phyloP scores from a whole-genome alignment of 1,139 yeast species.

The Yamadazyma atmosphaerica region DNA sequence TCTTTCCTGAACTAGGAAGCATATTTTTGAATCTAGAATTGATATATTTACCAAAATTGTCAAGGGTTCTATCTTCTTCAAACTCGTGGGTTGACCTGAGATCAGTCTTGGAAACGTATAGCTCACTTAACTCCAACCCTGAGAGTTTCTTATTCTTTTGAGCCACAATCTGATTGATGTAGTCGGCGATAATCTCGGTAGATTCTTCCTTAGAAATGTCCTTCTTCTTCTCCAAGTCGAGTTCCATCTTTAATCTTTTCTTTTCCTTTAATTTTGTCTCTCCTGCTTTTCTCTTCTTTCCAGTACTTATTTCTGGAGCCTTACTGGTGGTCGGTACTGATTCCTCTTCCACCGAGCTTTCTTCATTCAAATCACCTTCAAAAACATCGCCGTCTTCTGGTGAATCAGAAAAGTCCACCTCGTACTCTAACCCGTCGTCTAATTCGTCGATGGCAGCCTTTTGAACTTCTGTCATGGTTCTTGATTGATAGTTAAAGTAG shows the following conservation, averaged over 20 bases:
- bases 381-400: constrained; percentile 9
- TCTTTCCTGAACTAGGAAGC: constrained; percentile 35
- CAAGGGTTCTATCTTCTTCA: constrained; percentile 45
- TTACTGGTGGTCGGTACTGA: no score
- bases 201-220: constrained; percentile 47
- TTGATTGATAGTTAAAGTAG: no score
- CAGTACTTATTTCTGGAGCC: no score
- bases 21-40: constrained; percentile 42
- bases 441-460: constrained; percentile 48
- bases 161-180: constrained; percentile 51
- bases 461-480: constrained; percentile 8
- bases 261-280: constrained; percentile 40
- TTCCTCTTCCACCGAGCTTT: constrained; percentile 15
- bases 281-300: constrained; percentile 29
- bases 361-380: constrained; percentile 12
- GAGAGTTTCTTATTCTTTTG: constrained; percentile 57
- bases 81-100: constrained; percentile 55
- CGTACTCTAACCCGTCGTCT: constrained; percentile 67
- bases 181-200: constrained; percentile 61
- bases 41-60: constrained; percentile 47
- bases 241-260: constrained; percentile 61
- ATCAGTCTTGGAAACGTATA: constrained; percentile 48
- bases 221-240: constrained; percentile 52
- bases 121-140: constrained; percentile 61
- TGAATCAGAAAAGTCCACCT: constrained; percentile 34